These are phyloP conservation scores for Anthracocystis setariae DNA, from an alignment of 1,284 basidiomycete species.

Conservation along the genomic window DNA sequence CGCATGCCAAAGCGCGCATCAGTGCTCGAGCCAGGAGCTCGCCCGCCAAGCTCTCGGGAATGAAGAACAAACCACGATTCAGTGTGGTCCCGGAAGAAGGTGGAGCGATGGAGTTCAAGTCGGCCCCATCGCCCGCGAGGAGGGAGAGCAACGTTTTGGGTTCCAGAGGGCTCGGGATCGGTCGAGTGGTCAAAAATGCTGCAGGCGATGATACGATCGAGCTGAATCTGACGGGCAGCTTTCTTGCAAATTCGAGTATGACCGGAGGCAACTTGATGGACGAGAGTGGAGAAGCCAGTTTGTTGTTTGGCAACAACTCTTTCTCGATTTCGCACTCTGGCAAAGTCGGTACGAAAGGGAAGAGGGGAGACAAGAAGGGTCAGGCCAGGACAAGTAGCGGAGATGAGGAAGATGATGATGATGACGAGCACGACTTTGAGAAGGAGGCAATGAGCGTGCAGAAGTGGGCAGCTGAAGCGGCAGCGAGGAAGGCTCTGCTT, in stretches of 20 bases:
- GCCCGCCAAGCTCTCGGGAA: slow-evolving; percentile 19
- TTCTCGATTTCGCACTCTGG: slow-evolving; percentile 19
- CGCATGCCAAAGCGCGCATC: slow-evolving; percentile 28
- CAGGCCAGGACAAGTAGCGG: slow-evolving; percentile 4
- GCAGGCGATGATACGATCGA: slow-evolving; percentile 44
- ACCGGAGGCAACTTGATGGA: slow-evolving; percentile 40
- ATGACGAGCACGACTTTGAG: slow-evolving; percentile 21
- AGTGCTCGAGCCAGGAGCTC: slow-evolving; percentile 18
- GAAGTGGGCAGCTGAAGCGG: slow-evolving; percentile 33
- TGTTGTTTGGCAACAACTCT: slow-evolving; percentile 36
- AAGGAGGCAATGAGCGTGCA: slow-evolving; percentile 20
- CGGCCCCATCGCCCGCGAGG: slow-evolving; percentile 7
- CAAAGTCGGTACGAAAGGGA: background rate
- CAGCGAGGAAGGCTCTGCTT: slow-evolving; percentile 26
- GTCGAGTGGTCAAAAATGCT: slow-evolving; percentile 37
- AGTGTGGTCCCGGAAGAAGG: slow-evolving; percentile 38
- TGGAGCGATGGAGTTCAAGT: slow-evolving; percentile 13
- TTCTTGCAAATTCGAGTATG: slow-evolving; percentile 27
- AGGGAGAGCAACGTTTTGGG: slow-evolving; percentile 10
- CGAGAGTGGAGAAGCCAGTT: slow-evolving; percentile 29
- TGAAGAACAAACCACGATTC: slow-evolving; percentile 24
- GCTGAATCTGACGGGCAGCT: slow-evolving; percentile 39
- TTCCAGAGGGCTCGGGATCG: slow-evolving; percentile 23
- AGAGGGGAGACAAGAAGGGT: background rate
- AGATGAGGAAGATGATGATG: slow-evolving; percentile 27